A percentile compares a stretch with the other conserved stretches of the same genome.
Evolutionary conservation across 1,139 yeast species (phyloP).

Genomic region (Zygoascus hellenicus): DNA sequence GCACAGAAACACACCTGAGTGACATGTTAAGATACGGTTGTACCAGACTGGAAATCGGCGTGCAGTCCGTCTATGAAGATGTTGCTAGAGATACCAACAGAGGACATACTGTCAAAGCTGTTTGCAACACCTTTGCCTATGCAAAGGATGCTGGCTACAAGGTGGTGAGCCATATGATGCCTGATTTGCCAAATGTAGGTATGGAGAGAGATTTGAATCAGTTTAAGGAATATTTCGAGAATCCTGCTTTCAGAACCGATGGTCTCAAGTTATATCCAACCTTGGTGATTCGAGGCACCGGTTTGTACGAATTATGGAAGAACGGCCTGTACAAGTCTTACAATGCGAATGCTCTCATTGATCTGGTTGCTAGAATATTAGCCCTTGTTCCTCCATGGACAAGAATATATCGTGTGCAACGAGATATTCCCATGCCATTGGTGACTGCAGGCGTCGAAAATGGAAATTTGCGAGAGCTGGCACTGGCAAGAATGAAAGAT

Average conservation of each 20-base stretch:
- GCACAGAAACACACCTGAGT: constrained; percentile 91
- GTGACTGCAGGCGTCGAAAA: constrained; percentile 98
- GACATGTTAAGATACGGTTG: constrained; percentile 97
- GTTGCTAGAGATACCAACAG: constrained; percentile 98
- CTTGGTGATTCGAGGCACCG: constrained; percentile 94
- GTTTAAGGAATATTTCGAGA: constrained; percentile 91
- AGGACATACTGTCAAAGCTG: constrained; percentile 96
- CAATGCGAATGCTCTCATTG: constrained; percentile 90
- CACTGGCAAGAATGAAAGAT: constrained; percentile 96
- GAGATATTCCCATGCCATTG: constrained; percentile 99
- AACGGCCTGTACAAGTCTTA: constrained; percentile 91
- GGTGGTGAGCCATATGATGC: constrained; percentile 99
- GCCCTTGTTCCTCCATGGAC: constrained; percentile 99
- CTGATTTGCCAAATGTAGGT: constrained; percentile 96
- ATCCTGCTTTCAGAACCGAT: constrained; percentile 95
- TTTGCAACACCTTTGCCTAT: constrained; percentile 88
- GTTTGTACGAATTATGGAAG: constrained; percentile 95
- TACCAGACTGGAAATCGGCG: constrained; percentile 95
- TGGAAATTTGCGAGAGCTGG: constrained; percentile 92
- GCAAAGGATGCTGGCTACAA: constrained; percentile 98
- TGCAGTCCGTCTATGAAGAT: constrained; percentile 94
- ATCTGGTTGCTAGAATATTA: constrained; percentile 87
- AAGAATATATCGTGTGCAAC: constrained; percentile 93
- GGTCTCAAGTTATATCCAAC: constrained; percentile 96
- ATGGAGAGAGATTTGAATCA: constrained; percentile 97